Evolutionary conservation across 345 rosid species (phyloP).

Genomic region (Brassica rapa): DNA sequence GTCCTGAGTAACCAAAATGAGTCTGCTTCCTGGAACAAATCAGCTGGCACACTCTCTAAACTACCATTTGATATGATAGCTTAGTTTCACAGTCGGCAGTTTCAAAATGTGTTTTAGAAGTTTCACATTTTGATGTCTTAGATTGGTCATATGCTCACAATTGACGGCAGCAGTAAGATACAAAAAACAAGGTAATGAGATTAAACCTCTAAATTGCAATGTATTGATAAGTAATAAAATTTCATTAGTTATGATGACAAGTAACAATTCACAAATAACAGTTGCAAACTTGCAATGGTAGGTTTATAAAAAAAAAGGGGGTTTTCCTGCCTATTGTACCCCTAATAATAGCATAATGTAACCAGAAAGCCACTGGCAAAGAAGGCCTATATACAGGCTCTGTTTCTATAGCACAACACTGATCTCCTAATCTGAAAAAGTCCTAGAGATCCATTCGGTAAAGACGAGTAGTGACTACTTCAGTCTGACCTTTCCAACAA

Average conservation of each 20-base stretch:
- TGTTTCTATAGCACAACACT: constrained; percentile 23
- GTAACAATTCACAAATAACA: constrained; percentile 5
- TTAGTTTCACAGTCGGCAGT: not conserved
- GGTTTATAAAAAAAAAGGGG: not conserved
- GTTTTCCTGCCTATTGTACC: constrained; percentile 1
- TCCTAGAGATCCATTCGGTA: constrained; percentile 33
- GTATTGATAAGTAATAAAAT: not conserved
- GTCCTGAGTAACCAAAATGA: not conserved
- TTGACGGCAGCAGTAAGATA: not conserved
- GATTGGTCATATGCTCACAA: not conserved
- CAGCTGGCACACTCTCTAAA: not conserved
- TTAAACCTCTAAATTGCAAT: not conserved
- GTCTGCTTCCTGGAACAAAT: not conserved
- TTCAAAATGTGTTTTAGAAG: not conserved
- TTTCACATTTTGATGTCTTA: not conserved
- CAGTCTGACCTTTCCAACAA: constrained; percentile 73
- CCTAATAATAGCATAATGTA: not conserved
- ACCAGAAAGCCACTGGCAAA: constrained; percentile 31
- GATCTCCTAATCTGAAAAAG: constrained; percentile 25
- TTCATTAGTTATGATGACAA: not conserved
- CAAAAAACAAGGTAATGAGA: not conserved
- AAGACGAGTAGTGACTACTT: constrained; percentile 19
- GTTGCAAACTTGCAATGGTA: constrained; percentile 16
- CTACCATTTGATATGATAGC: not conserved
- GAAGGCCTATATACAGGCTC: constrained; percentile 17